Conservation (phyloP, 1,284 basidiomycete genomes). For the Trametes pubescens region DNA sequence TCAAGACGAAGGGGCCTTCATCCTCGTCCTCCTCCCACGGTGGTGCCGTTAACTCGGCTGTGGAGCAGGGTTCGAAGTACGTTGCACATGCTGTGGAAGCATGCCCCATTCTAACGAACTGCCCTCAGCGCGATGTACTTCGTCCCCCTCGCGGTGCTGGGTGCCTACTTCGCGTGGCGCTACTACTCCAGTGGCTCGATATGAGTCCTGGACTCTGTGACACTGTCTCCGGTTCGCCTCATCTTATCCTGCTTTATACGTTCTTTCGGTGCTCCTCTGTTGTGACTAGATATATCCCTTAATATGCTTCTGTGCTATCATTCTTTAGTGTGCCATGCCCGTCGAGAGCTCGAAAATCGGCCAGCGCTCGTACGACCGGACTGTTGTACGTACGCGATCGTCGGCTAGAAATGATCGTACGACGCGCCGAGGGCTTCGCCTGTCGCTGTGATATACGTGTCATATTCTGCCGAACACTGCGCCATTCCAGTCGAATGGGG, state of each 20-base stretch:
- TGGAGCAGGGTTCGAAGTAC: constrained; percentile 77
- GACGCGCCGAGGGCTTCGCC: neutral
- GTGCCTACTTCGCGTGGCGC: constrained; percentile 85
- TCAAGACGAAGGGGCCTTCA: constrained; percentile 57
- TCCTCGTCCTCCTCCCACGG: constrained; percentile 36
- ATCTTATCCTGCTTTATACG: constrained; percentile 20
- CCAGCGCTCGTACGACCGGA: too few species aligned
- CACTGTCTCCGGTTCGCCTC: constrained; percentile 6
- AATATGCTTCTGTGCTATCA: constrained; percentile 11
- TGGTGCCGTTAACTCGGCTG: constrained; percentile 56
- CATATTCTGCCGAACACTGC: neutral
- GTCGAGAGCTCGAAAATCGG: too few species aligned
- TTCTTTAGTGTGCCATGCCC: neutral
- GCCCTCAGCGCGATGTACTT: constrained; percentile 75
- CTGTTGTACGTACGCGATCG: neutral
- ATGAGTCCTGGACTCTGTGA: constrained; percentile 28
- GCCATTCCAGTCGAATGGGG: neutral
- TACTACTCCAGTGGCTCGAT: constrained; percentile 64
- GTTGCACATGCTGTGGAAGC: constrained; percentile 36
- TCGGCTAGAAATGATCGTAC: neutral
- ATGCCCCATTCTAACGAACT: constrained; percentile 21
- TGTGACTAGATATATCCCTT: constrained; percentile 28
- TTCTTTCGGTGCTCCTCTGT: constrained; percentile 21
- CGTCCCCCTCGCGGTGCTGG: constrained; percentile 75
- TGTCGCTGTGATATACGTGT: neutral